Evolutionary conservation across 768 basidiomycete species (phyloP).

Genomic region (Hemileccinum impolitum): DNA sequence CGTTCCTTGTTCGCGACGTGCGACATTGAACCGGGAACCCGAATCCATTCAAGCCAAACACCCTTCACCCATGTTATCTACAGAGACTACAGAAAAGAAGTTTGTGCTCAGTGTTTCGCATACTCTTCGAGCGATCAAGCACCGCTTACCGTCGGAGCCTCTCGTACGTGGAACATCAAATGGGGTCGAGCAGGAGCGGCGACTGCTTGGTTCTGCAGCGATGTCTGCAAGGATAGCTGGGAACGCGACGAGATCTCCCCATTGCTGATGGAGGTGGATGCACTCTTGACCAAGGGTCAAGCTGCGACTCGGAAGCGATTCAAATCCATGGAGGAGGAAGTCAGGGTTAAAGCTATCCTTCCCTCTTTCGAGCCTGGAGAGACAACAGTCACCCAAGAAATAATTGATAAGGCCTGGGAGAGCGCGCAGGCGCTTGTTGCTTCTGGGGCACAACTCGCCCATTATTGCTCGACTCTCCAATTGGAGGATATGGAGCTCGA

Average conservation of each 20-base stretch:
- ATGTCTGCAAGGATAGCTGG: conserved; percentile 46
- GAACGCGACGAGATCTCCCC: conserved; percentile 32
- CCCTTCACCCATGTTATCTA: conserved; percentile 60
- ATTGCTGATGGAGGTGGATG: conserved; percentile 32
- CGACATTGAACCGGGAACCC: conserved; percentile 40
- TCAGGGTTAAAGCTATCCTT: conserved; percentile 19
- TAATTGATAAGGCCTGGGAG: conserved; percentile 47
- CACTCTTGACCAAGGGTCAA: conserved; percentile 35
- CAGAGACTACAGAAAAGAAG: conserved; percentile 62
- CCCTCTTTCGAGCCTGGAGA: conserved; percentile 9
- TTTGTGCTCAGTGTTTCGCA: conserved; percentile 62
- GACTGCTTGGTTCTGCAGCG: conserved; percentile 58
- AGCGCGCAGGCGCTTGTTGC: conserved; percentile 32
- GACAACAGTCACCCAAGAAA: conserved; percentile 34
- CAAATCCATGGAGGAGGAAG: conserved; percentile 21
- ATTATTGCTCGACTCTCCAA: conserved; percentile 25
- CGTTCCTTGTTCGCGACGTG: conserved; percentile 49
- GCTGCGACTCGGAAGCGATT: conserved; percentile 27
- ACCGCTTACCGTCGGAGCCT: conserved; percentile 11
- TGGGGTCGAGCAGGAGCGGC: conserved; percentile 30
- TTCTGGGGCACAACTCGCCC: conserved; percentile 22
- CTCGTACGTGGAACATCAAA: conserved; percentile 44
- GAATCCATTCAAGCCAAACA: conserved; percentile 40
- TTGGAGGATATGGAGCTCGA: conserved; percentile 56
- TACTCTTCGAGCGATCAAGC: conserved; percentile 41